Evolutionary conservation across 192 early-diverging fungal species (phyloP).

Genomic region (Linnemannia schmuckeri): DNA sequence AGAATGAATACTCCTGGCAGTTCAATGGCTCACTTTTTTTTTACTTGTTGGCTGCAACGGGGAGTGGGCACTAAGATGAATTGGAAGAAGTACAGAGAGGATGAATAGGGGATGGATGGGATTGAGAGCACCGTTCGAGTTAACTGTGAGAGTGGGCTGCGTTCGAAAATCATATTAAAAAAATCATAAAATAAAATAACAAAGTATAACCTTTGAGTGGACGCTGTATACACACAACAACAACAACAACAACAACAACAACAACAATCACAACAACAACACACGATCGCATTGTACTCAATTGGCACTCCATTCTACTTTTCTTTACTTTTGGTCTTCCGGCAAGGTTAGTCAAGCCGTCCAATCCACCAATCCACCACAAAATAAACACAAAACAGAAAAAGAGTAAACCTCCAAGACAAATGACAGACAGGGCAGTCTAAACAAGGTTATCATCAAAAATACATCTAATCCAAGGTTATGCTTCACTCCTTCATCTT

Average conservation of each 20-base stretch:
- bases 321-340: background rate
- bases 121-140: background rate
- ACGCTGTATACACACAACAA: background rate
- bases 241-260: background rate
- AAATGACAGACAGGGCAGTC: background rate
- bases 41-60: background rate
- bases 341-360: background rate
- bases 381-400: background rate
- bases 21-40: background rate
- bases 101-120: background rate
- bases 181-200: background rate
- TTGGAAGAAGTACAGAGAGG: background rate
- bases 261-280: background rate
- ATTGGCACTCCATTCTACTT: background rate
- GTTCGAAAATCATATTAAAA: slow-evolving; percentile 7
- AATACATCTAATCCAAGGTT: background rate
- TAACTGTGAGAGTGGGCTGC: background rate
- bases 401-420: background rate
- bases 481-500: background rate
- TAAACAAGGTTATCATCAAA: background rate
- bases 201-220: background rate
- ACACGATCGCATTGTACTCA: background rate
- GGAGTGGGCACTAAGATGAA: background rate
- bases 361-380: background rate
- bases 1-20: background rate